Percentiles rank a stretch among this genome's conserved stretches.
Conservation (phyloP, 106 monocot species). For the Phalaenopsis aphrodite region DNA sequence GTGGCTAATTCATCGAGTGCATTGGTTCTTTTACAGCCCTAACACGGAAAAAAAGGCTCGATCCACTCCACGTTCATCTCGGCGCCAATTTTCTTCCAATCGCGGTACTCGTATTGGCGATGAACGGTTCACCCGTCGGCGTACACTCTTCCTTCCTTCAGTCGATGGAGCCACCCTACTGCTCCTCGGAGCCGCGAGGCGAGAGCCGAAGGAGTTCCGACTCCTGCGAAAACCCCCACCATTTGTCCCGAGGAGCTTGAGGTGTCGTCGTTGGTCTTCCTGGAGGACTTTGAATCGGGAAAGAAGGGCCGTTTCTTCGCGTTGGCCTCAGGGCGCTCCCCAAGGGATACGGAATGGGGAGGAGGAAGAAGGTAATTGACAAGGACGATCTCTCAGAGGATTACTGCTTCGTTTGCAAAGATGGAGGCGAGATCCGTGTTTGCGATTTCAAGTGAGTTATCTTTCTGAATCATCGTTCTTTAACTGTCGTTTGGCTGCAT, state of each 20-base stretch:
- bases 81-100: not conserved
- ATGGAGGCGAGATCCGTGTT: conserved; percentile 30
- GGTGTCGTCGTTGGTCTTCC: not conserved
- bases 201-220: not conserved
- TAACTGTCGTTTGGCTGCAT: not conserved
- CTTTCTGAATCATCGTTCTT: not conserved
- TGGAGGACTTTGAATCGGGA: not conserved
- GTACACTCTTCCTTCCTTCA: not conserved
- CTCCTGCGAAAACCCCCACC: not conserved
- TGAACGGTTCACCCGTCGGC: conserved; percentile 3
- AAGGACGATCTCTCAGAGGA: conserved; percentile 30
- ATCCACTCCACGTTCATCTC: conserved; percentile 1
- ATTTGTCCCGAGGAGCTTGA: not conserved
- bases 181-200: not conserved
- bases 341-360: not conserved
- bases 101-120: not conserved
- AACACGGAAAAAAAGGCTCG: too few species aligned
- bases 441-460: conserved; percentile 30
- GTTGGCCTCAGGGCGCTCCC: not conserved
- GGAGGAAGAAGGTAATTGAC: not conserved
- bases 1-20: too few species aligned
- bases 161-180: not conserved
- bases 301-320: not conserved
- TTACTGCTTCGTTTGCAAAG: conserved; percentile 35
- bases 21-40: too few species aligned